phyloP scores from a whole-genome alignment of 345 rosid species.

The Psidium guajava region DNA sequence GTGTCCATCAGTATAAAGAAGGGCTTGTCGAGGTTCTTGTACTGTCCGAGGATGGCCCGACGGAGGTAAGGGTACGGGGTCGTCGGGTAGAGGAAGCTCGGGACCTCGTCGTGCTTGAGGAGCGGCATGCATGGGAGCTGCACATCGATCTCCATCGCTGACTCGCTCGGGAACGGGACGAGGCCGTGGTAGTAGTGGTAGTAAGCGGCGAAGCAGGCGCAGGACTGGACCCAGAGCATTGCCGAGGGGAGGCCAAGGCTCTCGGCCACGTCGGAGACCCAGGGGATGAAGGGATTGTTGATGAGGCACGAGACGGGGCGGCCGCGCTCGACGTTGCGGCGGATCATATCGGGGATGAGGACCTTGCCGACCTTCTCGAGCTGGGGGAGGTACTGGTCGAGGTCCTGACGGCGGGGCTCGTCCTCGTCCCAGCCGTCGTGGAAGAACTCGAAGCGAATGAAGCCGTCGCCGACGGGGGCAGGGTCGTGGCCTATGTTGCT shows the following conservation, averaged over 20 bases:
- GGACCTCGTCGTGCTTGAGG: constrained; percentile 64
- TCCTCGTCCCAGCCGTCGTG: constrained; percentile 51
- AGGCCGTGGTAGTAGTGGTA: constrained; percentile 45
- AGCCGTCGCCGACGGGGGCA: constrained; percentile 50
- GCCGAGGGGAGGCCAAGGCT: constrained; percentile 68
- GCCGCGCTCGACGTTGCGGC: constrained; percentile 29
- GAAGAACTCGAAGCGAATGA: constrained; percentile 59
- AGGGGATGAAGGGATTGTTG: constrained; percentile 76
- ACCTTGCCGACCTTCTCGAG: constrained; percentile 43
- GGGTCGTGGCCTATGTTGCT: constrained; percentile 30
- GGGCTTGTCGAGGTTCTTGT: constrained; percentile 43
- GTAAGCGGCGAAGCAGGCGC: constrained; percentile 61
- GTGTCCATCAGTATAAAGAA: constrained; percentile 69
- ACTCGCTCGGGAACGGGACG: constrained; percentile 43
- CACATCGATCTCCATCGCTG: constrained; percentile 43
- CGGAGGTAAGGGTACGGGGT: constrained; percentile 32
- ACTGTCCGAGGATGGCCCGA: constrained; percentile 50
- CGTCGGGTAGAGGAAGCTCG: constrained; percentile 60
- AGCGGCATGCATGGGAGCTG: constrained; percentile 64
- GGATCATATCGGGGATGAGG: constrained; percentile 33
- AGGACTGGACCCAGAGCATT: constrained; percentile 88
- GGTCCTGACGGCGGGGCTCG: constrained; percentile 28
- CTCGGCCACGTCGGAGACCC: constrained; percentile 76
- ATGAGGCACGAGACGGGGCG: constrained; percentile 77
- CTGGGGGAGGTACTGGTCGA: constrained; percentile 22